Evolutionary conservation across 345 rosid species (phyloP).

Genomic region (Isatis tinctoria): DNA sequence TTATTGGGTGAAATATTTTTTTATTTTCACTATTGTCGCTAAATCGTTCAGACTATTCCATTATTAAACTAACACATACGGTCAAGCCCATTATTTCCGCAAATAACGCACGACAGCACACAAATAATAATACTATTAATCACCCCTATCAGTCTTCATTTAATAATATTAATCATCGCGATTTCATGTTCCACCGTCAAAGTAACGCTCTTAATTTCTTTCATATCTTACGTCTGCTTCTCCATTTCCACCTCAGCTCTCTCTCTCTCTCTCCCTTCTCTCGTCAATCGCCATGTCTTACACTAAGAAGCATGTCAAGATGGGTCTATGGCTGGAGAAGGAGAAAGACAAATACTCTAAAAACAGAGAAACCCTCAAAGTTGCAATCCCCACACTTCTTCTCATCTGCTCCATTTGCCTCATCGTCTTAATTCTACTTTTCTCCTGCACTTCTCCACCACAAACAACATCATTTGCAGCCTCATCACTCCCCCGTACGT

Average conservation of each 20-base stretch:
- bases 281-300: constrained; percentile 5
- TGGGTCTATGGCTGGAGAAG: not conserved
- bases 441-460: not conserved
- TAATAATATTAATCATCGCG: not conserved
- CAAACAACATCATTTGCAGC: not conserved
- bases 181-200: constrained; percentile 14
- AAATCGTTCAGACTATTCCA: not conserved
- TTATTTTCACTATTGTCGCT: not conserved
- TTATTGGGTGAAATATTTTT: too few relatives aligned
- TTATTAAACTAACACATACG: not conserved
- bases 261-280: not conserved
- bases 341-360: constrained; percentile 22
- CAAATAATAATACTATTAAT: not conserved
- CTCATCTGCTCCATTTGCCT: constrained; percentile 11
- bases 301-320: constrained; percentile 24
- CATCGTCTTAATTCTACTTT: not conserved
- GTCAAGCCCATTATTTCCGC: not conserved
- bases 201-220: not conserved
- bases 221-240: not conserved
- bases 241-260: not conserved
- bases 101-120: constrained; percentile 1
- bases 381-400: not conserved
- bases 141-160: not conserved
- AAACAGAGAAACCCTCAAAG: not conserved
- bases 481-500: not conserved